Evolutionary conservation across 1,139 yeast genomes (phyloP), one percentile per base, ranked within the genome.

Genomic region (Yamadazyma kanchanaburiensis): DNA sequence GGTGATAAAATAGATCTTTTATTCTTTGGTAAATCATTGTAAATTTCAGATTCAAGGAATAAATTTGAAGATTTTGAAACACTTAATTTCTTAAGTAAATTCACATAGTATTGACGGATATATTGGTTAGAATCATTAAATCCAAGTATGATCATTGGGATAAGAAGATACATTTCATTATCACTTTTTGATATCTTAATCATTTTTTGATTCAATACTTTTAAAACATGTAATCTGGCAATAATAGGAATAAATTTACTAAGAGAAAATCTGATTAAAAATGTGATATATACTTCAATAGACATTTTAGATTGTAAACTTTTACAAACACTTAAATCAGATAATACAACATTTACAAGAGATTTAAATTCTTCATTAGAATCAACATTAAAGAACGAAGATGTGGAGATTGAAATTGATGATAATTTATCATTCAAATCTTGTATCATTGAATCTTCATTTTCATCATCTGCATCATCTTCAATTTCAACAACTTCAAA

Each of bases 1-100:
- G 88, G 82, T 21, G 82, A 64, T 21, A 87, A 64, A 46, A 81
- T 67, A 15, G 82, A 75, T 28, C 68, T 40, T 46, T 58, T 38
- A 54, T 60, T 31, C 56, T 70, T 36, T 53, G 65, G 59, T 13
- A 49, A 34, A 1, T 58, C 49, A 9, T 80, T 55, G 40, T 67
- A 69, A 27, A 69, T 59, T 36, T 58, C 57, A n/a, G 55, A 55
- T 40, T 69, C 74, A 56, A 66, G 46, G 37, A 55, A 64, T 22
- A 66, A 53, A 1, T 35, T 29, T 3, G 49, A 33, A 28, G 54
- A 55, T 34, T 31, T 44, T 2, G 27, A 25, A n/a, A 30, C 55
- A 46, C 43, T 45, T 17, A 59, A 43, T 8, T 45, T 29, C 26
- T 33, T 39, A 16, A 66, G 42, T 9, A 61, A 26, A 12, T 53